A percentile compares a stretch with the other conserved stretches of the same genome.
Evolutionary conservation across 306 rosid species (phyloP).

Genomic region (Canavalia ensiformis): DNA sequence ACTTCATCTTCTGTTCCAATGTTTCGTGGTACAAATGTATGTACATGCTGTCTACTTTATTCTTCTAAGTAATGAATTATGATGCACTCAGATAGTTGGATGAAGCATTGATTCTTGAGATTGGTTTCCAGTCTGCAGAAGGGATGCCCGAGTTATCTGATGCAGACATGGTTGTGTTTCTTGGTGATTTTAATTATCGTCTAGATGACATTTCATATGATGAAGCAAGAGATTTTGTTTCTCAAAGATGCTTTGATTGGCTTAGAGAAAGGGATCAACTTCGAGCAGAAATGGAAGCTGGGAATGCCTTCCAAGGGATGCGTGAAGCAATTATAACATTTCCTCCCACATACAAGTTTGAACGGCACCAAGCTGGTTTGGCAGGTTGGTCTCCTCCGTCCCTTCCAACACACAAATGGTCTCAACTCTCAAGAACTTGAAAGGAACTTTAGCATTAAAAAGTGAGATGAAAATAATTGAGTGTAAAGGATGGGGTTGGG

Average conservation of each 20-base stretch:
- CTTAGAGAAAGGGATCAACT: constrained; percentile 97
- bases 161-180: constrained; percentile 92
- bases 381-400: constrained; percentile 64
- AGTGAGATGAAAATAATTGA: constrained; percentile 3
- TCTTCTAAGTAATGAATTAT: constrained; percentile 45
- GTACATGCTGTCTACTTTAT: constrained; percentile 54
- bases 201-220: constrained; percentile 91
- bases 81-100: constrained; percentile 36
- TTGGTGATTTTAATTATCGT: constrained; percentile 96
- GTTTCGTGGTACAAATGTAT: constrained; percentile 76
- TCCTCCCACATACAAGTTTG: constrained; percentile 99
- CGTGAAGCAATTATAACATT: constrained; percentile 88
- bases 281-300: constrained; percentile 94
- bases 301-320: constrained; percentile 99
- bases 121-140: constrained; percentile 68
- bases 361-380: constrained; percentile 92
- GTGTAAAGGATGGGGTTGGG: constrained; percentile 26
- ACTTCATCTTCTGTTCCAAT: constrained; percentile 74
- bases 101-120: constrained; percentile 55
- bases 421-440: constrained; percentile 2
- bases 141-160: constrained; percentile 89
- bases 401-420: neutral
- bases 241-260: constrained; percentile 99
- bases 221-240: constrained; percentile 96
- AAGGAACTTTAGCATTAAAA: constrained; percentile 19